Base-by-base conservation (phyloP, 768 basidiomycete species). In the Suillus americanus region DNA sequence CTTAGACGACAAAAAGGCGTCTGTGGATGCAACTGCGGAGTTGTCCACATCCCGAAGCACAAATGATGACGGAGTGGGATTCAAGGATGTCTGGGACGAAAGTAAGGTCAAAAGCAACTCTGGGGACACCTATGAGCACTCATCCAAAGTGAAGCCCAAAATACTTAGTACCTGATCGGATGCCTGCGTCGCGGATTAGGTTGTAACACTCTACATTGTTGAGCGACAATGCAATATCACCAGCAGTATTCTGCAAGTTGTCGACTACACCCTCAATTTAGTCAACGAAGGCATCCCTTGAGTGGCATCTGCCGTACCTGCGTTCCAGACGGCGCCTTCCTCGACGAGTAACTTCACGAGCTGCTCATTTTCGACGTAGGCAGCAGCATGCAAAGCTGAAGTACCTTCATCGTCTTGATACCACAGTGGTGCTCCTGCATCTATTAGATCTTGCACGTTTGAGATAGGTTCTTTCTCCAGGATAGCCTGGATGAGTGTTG, bases 301-400 rank as follows among this genome's bases (percentile, higher is more conserved):
- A 59, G n/a, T 23, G 43, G 63, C 6, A n/a, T 50, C 33, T 41
- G 57, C 73, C 82, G 66, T 67, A 87, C 94, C 87, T 70, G 92
- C 84, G 75, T 96, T 97, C 97, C 97, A 99, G 0, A 94, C 73
- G 1, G 94, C 95, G 14, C 97, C 95, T 62, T 86, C 82, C n/a
- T 87, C 81, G 33, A 99, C 81, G 40, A 99, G 80, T 7, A 83
- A 72, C 61, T 83, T 83, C 13, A 91, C 82, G 18, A 97, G 79
- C n/a, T 82, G 79, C 2, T 82, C 72, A 68, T 90, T 86, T 69
- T 90, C 87, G 54, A 84, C 75, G 68, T 90, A 94, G 1, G 88
- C 91, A 14, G 93, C 97, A 18, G 93, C 94, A 72, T 99, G 97
- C 53, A 99, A 76, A 20, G 89, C 83, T 5, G 94, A 94, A 67